Base-by-base conservation (phyloP, 2,329 filamentous ascomycete species). In the Fusarium poae region DNA sequence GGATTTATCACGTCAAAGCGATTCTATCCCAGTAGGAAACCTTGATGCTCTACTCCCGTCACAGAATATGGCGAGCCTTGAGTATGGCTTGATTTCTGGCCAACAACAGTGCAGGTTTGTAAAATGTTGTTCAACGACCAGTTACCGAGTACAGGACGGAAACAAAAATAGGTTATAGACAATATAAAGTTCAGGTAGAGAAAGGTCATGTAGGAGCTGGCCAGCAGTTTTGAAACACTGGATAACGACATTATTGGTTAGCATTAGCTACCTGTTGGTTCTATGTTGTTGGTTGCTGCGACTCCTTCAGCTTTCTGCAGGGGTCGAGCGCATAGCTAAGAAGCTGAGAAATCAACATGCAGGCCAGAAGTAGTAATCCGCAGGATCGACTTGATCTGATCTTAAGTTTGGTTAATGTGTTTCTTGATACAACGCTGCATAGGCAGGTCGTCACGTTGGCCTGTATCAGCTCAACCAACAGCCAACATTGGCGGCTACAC, bases 191-290 rank as follows among this genome's bases (percentile, higher is more conserved):
- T 46, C 23, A 49, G 34, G 23, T 39, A 10, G 12, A 54, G 23
- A 10, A 11, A 54, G 23, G 32, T 39, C 35, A 13, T 29, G 42
- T 20, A 65, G 54, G 25, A 43, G 23, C 32, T 21, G 54, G 25
- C 49, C 62, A 7, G 34, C 57, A 58, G 42, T 39, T 57, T 46
- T 51, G 66, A 69, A 69, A 69, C 66, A 9, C 3, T 12, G 2
- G 6, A 11, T 2, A 1, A 4, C 18, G 27, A 40, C 21, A 5
- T 10, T 23, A 68, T 68, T 72, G 75, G 81, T 21, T 79, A 83
- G 18, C 83, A 80, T 79, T 65, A 85, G 61, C 48, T 20, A n/a
- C 20, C 20, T 39, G 35, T n/a, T 39, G 20, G 35, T 39, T 39
- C 35, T n/a, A 15, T 65, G 70, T 45, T 69, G 43, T 45, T 45